These are phyloP conservation scores for Lophiostoma macrostomum DNA, from an alignment of 495 filamentous ascomycete genomes.

Conservation along the genomic window DNA sequence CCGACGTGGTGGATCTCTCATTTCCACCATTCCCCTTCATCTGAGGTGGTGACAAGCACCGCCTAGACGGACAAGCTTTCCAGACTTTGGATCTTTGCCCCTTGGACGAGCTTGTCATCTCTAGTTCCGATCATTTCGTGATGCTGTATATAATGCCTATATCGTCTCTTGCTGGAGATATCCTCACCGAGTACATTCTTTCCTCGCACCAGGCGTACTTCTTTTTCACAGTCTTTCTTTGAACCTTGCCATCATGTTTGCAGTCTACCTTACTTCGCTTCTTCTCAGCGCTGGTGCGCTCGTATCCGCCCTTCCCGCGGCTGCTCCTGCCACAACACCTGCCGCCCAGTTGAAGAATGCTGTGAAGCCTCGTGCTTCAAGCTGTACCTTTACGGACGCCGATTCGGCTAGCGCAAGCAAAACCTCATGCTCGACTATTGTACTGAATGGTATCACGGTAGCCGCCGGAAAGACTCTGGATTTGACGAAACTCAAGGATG, in stretches of 20 bases:
- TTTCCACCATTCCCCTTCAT: constrained; percentile 14
- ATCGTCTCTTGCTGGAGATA: background rate
- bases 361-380: too few relatives aligned
- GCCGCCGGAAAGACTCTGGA: constrained; percentile 51
- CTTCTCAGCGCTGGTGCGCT: constrained; percentile 13
- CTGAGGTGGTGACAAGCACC: constrained; percentile 10
- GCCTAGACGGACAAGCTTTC: constrained; percentile 14
- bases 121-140: background rate
- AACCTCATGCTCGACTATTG: constrained; percentile 47
- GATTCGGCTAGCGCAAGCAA: constrained; percentile 43
- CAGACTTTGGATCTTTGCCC: background rate
- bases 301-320: constrained; percentile 8
- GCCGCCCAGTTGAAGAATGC: constrained; percentile 7
- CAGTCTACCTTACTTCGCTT: background rate
- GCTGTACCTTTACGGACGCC: constrained; percentile 46
- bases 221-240: background rate
- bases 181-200: background rate
- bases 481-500: constrained; percentile 44
- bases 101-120: background rate
- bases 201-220: background rate
- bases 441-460: constrained; percentile 46
- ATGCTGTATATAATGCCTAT: background rate
- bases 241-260: background rate
- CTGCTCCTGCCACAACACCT: constrained; percentile 6
- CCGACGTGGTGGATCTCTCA: constrained; percentile 3